Percentiles rank a stretch among this genome's conserved stretches.
phyloP scores from a whole-genome alignment of 2,329 filamentous ascomycete genomes.

The Fusarium sp. region DNA sequence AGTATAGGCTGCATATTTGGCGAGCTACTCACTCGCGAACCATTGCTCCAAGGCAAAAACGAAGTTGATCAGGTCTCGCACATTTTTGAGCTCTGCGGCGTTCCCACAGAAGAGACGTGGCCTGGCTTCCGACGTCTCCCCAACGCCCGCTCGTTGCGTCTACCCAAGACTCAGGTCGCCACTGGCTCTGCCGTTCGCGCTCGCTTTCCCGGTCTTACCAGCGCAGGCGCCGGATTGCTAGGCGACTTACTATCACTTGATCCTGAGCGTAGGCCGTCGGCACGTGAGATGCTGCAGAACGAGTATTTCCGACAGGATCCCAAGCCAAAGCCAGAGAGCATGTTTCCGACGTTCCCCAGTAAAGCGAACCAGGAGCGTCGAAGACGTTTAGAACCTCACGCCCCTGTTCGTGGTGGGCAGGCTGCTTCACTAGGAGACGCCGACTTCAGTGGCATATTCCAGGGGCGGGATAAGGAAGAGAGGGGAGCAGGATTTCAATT shows the following conservation, averaged over 20 bases:
- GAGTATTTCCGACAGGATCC: slow-evolving; percentile 91
- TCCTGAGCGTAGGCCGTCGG: slow-evolving; percentile 76
- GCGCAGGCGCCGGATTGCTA: slow-evolving; percentile 78
- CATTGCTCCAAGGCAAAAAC: slow-evolving; percentile 87
- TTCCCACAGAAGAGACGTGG: slow-evolving; percentile 86
- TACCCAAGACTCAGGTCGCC: slow-evolving; percentile 64
- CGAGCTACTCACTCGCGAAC: slow-evolving; percentile 86
- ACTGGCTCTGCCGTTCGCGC: slow-evolving; percentile 72
- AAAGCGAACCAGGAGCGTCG: slow-evolving; percentile 93
- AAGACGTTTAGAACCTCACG: slow-evolving; percentile 79
- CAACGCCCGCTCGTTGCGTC: slow-evolving; percentile 82
- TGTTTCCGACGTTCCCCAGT: slow-evolving; percentile 97
- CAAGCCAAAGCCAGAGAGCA: slow-evolving; percentile 85
- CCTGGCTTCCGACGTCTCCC: slow-evolving; percentile 87
- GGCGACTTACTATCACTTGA: slow-evolving; percentile 78
- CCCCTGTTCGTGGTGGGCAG: slow-evolving; percentile 78
- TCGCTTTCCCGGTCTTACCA: slow-evolving; percentile 84
- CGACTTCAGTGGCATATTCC: slow-evolving; percentile 80
- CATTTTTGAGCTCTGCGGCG: slow-evolving; percentile 90
- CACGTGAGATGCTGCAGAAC: slow-evolving; percentile 80
- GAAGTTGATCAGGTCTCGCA: slow-evolving; percentile 90
- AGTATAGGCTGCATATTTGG: slow-evolving; percentile 95
- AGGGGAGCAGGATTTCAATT: slow-evolving; percentile 74
- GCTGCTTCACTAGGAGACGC: slow-evolving; percentile 66
- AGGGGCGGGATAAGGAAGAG: slow-evolving; percentile 73